Conservation (phyloP, 1,284 basidiomycete genomes). For the Pseudomicrostroma phylloplanum region DNA sequence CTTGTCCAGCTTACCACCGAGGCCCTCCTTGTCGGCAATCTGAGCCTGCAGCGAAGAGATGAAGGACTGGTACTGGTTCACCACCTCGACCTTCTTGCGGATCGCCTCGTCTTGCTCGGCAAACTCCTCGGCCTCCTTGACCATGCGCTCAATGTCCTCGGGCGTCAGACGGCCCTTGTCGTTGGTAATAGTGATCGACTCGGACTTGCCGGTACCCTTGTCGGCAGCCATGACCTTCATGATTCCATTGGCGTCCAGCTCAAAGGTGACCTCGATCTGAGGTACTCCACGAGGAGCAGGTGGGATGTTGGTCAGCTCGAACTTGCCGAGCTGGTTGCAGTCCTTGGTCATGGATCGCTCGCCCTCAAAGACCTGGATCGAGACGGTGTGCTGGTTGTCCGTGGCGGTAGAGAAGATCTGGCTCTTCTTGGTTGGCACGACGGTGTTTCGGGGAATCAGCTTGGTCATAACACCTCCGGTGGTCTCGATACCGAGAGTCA, state of each 20-base stretch:
- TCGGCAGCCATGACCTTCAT: slow-evolving; percentile 49
- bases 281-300: slow-evolving; percentile 84
- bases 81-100: slow-evolving; percentile 46
- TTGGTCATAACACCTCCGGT: slow-evolving; percentile 98
- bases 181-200: slow-evolving; percentile 49
- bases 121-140: slow-evolving; percentile 49
- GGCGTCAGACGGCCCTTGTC: slow-evolving; percentile 48
- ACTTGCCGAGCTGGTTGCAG: slow-evolving; percentile 95
- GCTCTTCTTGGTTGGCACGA: slow-evolving; percentile 94
- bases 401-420: slow-evolving; percentile 83
- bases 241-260: slow-evolving; percentile 50
- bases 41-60: slow-evolving; percentile 44
- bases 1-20: slow-evolving; percentile 50
- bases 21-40: slow-evolving; percentile 49
- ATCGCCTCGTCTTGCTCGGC: slow-evolving; percentile 49
- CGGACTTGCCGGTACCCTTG: slow-evolving; percentile 49
- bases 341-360: slow-evolving; percentile 93
- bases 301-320: slow-evolving; percentile 85
- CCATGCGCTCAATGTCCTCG: slow-evolving; percentile 50
- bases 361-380: slow-evolving; percentile 81
- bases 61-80: slow-evolving; percentile 49
- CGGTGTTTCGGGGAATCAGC: slow-evolving; percentile 91
- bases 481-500: slow-evolving; percentile 95
- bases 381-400: slow-evolving; percentile 50
- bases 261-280: slow-evolving; percentile 51